A percentile compares a stretch with the other conserved stretches of the same genome.
phyloP scores from a whole-genome alignment of 129 eudicot species.

The Glebionis coronaria region DNA sequence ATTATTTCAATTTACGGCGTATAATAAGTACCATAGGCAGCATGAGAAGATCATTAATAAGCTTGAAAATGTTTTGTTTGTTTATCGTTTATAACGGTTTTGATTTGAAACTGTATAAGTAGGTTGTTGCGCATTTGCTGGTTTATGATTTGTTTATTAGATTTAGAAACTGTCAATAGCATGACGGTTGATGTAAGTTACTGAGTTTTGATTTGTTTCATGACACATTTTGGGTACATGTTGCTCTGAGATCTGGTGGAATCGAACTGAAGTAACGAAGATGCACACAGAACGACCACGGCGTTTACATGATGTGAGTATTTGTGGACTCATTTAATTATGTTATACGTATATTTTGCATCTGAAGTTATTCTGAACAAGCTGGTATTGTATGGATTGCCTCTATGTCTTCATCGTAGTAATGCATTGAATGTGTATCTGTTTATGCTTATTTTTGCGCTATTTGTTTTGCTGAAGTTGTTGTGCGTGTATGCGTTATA shows the following conservation, averaged over 20 bases:
- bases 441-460: not conserved
- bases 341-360: conserved; percentile 1
- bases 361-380: conserved; percentile 10
- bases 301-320: conserved; percentile 34
- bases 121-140: not conserved
- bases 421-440: not conserved
- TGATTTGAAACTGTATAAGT: not conserved
- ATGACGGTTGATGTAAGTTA: not conserved
- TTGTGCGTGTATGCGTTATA: conserved; percentile 10
- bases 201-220: not conserved
- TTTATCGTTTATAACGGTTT: not conserved
- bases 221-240: too few species aligned
- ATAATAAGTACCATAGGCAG: too few species aligned
- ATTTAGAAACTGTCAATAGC: not conserved
- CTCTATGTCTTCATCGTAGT: not conserved
- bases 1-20: too few species aligned
- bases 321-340: conserved; percentile 5
- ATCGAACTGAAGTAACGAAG: conserved; percentile 17
- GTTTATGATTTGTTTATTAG: not conserved
- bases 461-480: not conserved
- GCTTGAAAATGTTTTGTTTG: too few species aligned
- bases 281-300: conserved; percentile 22
- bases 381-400: conserved; percentile 5
- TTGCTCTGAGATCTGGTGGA: not conserved
- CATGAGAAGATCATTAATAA: too few species aligned